phyloP scores from a whole-genome alignment of 345 rosid species.

The Gossypium bickii region DNA sequence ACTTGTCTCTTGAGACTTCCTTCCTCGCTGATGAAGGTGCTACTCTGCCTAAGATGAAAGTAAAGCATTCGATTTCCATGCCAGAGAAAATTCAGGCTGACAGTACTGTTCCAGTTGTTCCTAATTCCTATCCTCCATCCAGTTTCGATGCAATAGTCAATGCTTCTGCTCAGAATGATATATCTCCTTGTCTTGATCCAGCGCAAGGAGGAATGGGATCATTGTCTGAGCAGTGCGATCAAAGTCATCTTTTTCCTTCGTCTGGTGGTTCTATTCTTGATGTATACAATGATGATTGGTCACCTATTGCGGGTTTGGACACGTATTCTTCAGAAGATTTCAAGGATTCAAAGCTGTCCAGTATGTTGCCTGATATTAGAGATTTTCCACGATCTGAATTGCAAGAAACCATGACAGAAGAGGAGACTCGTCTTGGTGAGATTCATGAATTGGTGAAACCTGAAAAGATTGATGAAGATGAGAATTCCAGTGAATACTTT shows the following conservation, averaged over 20 bases:
- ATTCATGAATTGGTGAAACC: conserved; percentile 33
- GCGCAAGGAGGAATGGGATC: conserved; percentile 40
- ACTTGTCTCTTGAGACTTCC: conserved; percentile 87
- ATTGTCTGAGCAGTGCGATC: conserved; percentile 36
- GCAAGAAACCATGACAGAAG: conserved; percentile 33
- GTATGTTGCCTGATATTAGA: conserved; percentile 17
- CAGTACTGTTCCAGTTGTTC: conserved; percentile 31
- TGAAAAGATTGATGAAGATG: conserved; percentile 47
- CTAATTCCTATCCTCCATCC: conserved; percentile 28
- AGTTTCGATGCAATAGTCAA: conserved; percentile 26
- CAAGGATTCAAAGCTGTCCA: conserved; percentile 26
- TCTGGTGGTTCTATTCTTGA: conserved; percentile 27
- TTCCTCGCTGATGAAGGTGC: conserved; percentile 99
- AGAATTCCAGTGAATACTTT: conserved; percentile 62
- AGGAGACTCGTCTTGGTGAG: conserved; percentile 33
- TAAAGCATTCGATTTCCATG: conserved; percentile 33
- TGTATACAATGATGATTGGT: conserved; percentile 30
- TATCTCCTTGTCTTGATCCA: conserved; percentile 15
- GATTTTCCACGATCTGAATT: conserved; percentile 31
- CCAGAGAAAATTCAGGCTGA: conserved; percentile 43
- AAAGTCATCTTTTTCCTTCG: conserved; percentile 25
- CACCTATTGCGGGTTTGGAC: conserved; percentile 24
- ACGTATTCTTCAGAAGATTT: conserved; percentile 25
- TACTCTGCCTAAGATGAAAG: conserved; percentile 63
- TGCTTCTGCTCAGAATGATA: conserved; percentile 33